Evolutionary conservation across 2,329 filamentous ascomycete species (phyloP).

Genomic region (Magnaporthiopsis incrustans): DNA sequence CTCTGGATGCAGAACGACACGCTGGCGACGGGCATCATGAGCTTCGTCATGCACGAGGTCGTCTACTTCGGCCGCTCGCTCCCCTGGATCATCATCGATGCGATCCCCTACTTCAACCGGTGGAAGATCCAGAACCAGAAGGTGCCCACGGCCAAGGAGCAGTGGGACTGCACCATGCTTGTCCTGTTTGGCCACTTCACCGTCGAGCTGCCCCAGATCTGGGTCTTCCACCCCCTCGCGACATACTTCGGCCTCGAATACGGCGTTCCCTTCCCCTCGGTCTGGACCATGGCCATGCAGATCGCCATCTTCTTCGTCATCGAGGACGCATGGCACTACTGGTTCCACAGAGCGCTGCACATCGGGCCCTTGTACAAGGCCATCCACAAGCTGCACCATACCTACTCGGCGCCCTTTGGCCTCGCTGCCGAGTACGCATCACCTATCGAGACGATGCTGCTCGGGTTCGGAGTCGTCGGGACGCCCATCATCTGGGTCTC

Average conservation of each 20-base stretch:
- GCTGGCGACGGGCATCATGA: constrained; percentile 94
- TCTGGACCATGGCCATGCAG: constrained; percentile 82
- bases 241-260: constrained; percentile 86
- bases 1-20: constrained; percentile 97
- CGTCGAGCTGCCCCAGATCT: constrained; percentile 96
- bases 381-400: constrained; percentile 98
- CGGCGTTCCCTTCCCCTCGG: constrained; percentile 78
- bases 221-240: constrained; percentile 96
- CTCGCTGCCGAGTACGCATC: constrained; percentile 96
- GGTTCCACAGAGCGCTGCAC: constrained; percentile 86
- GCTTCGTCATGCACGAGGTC: constrained; percentile 87
- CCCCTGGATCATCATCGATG: constrained; percentile 89
- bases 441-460: constrained; percentile 91
- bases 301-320: constrained; percentile 91
- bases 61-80: constrained; percentile 90
- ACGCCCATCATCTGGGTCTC: constrained; percentile 77
- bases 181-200: constrained; percentile 95
- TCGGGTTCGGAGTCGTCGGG: constrained; percentile 80
- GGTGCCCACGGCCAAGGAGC: constrained; percentile 84
- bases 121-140: constrained; percentile 93
- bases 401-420: constrained; percentile 95
- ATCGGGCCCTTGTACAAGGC: constrained; percentile 92
- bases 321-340: constrained; percentile 98
- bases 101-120: constrained; percentile 76
- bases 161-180: constrained; percentile 88